These are phyloP conservation scores for Rhipidocladum racemiflorum DNA, from an alignment of 176 grass and related monocot species.

Conservation along the genomic window DNA sequence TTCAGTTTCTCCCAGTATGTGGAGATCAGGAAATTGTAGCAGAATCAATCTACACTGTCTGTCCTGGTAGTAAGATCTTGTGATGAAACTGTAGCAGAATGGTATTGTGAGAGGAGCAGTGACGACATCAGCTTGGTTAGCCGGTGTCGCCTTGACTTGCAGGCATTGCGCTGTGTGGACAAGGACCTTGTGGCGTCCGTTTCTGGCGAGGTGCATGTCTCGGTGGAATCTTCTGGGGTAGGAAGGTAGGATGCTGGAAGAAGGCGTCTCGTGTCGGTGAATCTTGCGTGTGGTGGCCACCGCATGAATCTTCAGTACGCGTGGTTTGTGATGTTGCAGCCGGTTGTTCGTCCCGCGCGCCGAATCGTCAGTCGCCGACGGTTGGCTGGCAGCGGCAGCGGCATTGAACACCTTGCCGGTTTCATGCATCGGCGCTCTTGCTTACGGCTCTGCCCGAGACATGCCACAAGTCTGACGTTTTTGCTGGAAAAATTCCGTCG, in stretches of 20 bases:
- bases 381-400: constrained; percentile 16
- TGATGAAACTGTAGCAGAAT: neutral
- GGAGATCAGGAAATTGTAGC: neutral
- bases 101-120: constrained; percentile 3
- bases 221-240: constrained; percentile 26
- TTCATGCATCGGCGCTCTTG: neutral
- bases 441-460: neutral
- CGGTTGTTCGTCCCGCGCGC: neutral
- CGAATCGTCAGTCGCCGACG: neutral
- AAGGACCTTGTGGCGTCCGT: neutral
- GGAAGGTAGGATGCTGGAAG: neutral
- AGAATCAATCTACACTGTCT: neutral
- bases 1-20: constrained; percentile 36
- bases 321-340: neutral
- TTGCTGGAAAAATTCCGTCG: neutral
- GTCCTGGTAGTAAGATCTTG: neutral
- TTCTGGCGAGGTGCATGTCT: constrained; percentile 9
- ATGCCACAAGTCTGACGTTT: neutral
- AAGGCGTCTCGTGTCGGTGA: neutral
- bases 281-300: neutral
- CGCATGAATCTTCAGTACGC: constrained; percentile 16
- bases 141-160: neutral
- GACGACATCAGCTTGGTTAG: constrained; percentile 9
- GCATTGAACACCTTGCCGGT: neutral
- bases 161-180: constrained; percentile 13